A percentile compares a stretch with the other conserved stretches of the same genome.
phyloP scores from a whole-genome alignment of 176 grass and related monocot genomes.

The Eragrostis nindensis region DNA sequence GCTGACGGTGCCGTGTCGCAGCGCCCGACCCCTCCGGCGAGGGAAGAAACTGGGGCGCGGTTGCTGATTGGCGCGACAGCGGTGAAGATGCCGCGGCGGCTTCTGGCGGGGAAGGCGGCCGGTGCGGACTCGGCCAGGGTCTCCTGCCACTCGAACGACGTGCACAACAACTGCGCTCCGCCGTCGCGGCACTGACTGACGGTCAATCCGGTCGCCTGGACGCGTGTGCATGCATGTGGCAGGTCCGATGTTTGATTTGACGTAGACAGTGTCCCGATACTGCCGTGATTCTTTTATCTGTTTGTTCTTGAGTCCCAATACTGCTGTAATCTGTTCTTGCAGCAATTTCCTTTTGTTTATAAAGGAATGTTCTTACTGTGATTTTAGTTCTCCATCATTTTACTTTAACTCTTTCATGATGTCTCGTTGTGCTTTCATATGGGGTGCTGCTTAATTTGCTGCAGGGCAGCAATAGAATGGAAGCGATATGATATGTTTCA shows the following conservation, averaged over 20 bases:
- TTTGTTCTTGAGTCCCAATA: no score
- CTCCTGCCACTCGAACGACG: neutral
- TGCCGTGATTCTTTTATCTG: neutral
- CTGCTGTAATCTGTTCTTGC: no score
- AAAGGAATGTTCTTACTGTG: no score
- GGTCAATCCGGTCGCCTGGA: neutral
- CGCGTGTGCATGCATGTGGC: no score
- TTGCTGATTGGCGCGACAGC: neutral
- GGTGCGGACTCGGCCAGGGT: neutral
- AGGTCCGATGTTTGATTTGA: no score
- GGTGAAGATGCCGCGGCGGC: neutral
- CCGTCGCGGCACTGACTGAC: neutral
- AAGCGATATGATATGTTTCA: neutral
- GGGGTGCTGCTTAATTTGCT: neutral
- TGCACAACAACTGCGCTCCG: constrained; percentile 21
- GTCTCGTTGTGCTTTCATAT: no score
- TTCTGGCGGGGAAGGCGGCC: neutral
- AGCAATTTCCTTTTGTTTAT: no score
- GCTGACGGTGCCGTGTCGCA: neutral
- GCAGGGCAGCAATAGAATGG: neutral
- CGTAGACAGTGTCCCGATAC: no score
- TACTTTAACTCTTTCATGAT: no score
- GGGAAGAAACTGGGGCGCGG: neutral
- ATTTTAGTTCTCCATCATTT: no score
- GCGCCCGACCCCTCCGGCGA: neutral